phyloP scores from a whole-genome alignment of 768 basidiomycete species.

The Lyophyllum shimeji region DNA sequence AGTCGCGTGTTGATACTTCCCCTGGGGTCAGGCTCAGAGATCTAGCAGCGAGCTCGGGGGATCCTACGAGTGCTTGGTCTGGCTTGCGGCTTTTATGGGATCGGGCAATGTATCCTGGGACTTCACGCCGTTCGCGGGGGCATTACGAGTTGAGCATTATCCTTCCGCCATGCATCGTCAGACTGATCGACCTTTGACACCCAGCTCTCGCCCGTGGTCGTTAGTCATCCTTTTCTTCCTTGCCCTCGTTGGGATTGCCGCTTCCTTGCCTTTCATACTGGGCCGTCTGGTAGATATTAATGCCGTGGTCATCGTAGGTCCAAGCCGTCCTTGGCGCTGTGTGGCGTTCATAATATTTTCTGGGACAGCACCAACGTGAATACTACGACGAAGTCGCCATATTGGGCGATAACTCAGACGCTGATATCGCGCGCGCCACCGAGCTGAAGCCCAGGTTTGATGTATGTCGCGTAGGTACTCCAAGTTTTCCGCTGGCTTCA shows the following conservation, averaged over 20 bases:
- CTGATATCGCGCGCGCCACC: conserved; percentile 31
- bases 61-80: conserved; percentile 26
- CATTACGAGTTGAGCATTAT: conserved; percentile 36
- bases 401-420: conserved; percentile 30
- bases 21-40: conserved; percentile 37
- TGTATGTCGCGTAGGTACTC: conserved; percentile 11
- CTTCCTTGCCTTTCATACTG: conserved; percentile 32
- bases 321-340: neutral
- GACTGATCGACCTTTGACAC: conserved; percentile 1
- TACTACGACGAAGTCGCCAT: conserved; percentile 35
- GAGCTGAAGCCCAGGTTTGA: conserved; percentile 26
- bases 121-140: conserved; percentile 27
- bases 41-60: conserved; percentile 30
- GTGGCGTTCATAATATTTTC: neutral
- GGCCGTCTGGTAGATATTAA: conserved; percentile 36
- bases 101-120: conserved; percentile 30
- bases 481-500: neutral
- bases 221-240: conserved; percentile 36
- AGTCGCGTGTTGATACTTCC: conserved; percentile 27
- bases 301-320: conserved; percentile 27
- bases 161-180: neutral
- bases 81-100: conserved; percentile 36
- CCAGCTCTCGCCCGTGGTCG: conserved; percentile 37
- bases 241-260: conserved; percentile 26
- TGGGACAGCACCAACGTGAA: conserved; percentile 29